A percentile compares a stretch with the other conserved stretches of the same genome.
phyloP scores from a whole-genome alignment of 192 early-diverging fungal species.

The Jimgerdemannia lactiflua region DNA sequence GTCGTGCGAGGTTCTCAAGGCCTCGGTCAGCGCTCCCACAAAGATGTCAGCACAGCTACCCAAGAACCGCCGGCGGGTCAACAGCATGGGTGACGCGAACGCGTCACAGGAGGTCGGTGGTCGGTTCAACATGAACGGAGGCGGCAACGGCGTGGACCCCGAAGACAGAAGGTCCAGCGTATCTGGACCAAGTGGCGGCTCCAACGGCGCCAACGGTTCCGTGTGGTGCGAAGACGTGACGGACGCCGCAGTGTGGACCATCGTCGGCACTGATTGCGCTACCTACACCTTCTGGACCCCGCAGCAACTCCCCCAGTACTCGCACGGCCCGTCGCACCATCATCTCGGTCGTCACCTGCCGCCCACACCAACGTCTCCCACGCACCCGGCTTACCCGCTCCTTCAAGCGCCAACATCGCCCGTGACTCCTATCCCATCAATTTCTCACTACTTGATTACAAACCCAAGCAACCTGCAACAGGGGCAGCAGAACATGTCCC shows the following conservation, averaged over 20 bases:
- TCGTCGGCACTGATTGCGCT: constrained; percentile 77
- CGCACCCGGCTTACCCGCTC: constrained; percentile 25
- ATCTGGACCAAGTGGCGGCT: not conserved
- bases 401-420: constrained; percentile 7
- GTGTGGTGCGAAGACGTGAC: constrained; percentile 78
- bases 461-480: constrained; percentile 14
- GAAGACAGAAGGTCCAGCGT: not conserved
- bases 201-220: constrained; percentile 28
- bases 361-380: constrained; percentile 26
- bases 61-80: constrained; percentile 47
- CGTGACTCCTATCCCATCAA: constrained; percentile 29
- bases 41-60: constrained; percentile 13
- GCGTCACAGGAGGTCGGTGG: constrained; percentile 2
- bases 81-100: constrained; percentile 43
- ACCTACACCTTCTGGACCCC: constrained; percentile 51
- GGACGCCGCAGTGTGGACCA: constrained; percentile 92
- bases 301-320: constrained; percentile 18
- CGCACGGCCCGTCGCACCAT: constrained; percentile 10
- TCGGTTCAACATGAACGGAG: not conserved
- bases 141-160: not conserved
- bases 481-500: not conserved
- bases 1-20: constrained; percentile 23
- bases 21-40: not conserved
- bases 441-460: constrained; percentile 31
- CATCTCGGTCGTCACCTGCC: constrained; percentile 12